Evolutionary conservation across 2,329 filamentous ascomycete genomes (phyloP), one percentile per base, ranked within the genome.

Genomic region (Aureobasidium melanogenum): DNA sequence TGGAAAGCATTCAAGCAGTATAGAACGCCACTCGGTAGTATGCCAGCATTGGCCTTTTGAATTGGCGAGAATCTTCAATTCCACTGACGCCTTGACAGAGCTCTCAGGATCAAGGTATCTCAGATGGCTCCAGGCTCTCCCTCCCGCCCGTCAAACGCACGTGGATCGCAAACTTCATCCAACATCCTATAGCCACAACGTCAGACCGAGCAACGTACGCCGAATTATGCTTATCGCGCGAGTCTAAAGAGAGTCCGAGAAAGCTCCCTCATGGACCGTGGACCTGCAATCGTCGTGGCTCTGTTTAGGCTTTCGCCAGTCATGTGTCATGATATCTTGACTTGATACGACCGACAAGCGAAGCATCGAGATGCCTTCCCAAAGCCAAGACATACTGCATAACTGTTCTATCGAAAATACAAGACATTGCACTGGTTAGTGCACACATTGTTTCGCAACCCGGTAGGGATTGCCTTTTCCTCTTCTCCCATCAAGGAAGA

Each of bases 341-440:
- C 39, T 22, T 56, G 52, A 44, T 43, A 56, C 2, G 8, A 3
- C 39, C 51, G 39, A 36, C 54, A 57, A 57, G 39, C 39, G 54
- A 41, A 5, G n/a, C 9, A 28, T 47, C 30, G 30, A 28, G 38
- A n/a, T n/a, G n/a, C n/a, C n/a, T 15, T 38, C 22, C 5, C 41
- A 28, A 38, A 57, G 41, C 39, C 41, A 32, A 56, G 38, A 56
- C 28, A 9, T 24, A n/a, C 28, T 56, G 38, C 17, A 56, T 15
- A 57, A 57, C 54, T 47, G 54, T 57, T 57, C 54, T 57, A 57
- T 57, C 41, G 54, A 57, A 57, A 57, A 57, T 47, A 47, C 54
- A 47, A 57, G 54, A 57, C 54, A 57, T 57, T 57, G 54, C 12
- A 47, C 54, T 47, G 41, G 54, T 47, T 57, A 57, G 54, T 32